Conservation (phyloP, 1,139 yeast genomes). For the Geotrichum phurueaensis region DNA sequence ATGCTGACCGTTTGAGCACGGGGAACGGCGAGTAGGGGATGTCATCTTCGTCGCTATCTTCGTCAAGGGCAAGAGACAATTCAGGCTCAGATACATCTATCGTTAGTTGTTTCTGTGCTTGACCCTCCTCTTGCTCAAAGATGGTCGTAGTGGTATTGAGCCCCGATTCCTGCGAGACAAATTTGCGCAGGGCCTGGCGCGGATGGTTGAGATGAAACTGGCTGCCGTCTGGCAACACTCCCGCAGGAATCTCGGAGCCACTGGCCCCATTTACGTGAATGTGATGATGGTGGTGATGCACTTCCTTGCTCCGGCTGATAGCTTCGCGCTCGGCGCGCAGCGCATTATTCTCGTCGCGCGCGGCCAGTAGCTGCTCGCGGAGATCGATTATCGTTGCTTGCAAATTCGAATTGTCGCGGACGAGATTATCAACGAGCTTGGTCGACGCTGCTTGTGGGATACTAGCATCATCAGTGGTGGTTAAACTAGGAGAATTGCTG, state of each 20-base stretch:
- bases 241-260: background rate
- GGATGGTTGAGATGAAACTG: background rate
- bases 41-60: slow-evolving; percentile 1
- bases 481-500: background rate
- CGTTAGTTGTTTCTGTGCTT: background rate
- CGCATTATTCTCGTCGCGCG: slow-evolving; percentile 7
- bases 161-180: slow-evolving; percentile 13
- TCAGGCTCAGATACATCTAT: background rate
- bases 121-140: background rate
- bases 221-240: background rate
- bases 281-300: slow-evolving; percentile 15
- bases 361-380: slow-evolving; percentile 12
- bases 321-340: slow-evolving; percentile 1
- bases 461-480: background rate
- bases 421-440: background rate
- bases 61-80: background rate
- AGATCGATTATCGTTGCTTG: slow-evolving; percentile 16
- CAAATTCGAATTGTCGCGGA: slow-evolving; percentile 15
- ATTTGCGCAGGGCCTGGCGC: slow-evolving; percentile 1
- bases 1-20: background rate
- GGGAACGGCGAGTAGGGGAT: background rate
- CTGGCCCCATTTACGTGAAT: slow-evolving; percentile 4
- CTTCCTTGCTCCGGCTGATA: slow-evolving; percentile 3
- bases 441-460: background rate
- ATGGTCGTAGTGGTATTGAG: slow-evolving; percentile 4